Evolutionary conservation across 2,329 filamentous ascomycete species (phyloP).

Genomic region (Fusarium chlamydosporum): DNA sequence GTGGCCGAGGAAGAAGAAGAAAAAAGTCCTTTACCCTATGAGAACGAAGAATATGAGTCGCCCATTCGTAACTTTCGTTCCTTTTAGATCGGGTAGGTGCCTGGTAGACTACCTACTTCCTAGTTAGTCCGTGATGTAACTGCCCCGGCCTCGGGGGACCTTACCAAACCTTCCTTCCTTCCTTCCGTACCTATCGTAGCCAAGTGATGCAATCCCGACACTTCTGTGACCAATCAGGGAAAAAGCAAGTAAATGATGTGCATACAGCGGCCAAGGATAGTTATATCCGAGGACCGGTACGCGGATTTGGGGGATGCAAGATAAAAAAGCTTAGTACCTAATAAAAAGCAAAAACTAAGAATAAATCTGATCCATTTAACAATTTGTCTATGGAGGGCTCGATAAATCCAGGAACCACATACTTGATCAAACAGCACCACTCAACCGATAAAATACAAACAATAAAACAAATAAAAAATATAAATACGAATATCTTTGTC

Average conservation of each 20-base stretch:
- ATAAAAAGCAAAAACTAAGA: background rate
- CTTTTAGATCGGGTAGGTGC: background rate
- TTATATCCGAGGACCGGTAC: conserved; percentile 8
- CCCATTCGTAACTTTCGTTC: background rate
- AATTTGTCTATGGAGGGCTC: too few relatives aligned
- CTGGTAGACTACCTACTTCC: background rate
- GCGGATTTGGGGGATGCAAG: background rate
- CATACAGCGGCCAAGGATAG: background rate
- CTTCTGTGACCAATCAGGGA: conserved; percentile 6
- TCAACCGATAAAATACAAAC: too few relatives aligned
- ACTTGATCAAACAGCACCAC: background rate
- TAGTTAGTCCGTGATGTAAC: background rate
- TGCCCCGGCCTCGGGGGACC: background rate
- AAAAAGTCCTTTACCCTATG: background rate
- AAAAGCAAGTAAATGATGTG: conserved; percentile 10
- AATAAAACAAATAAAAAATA: background rate
- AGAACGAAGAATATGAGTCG: background rate
- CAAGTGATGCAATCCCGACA: conserved; percentile 10
- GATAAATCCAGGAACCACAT: too few relatives aligned
- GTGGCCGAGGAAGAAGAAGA: background rate
- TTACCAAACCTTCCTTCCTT: background rate
- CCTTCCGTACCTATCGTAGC: background rate
- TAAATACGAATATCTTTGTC: background rate
- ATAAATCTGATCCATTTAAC: background rate
- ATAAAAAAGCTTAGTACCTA: background rate